Base-by-base conservation (phyloP, 257 asterid genomes). In the Solanum rostratum region DNA sequence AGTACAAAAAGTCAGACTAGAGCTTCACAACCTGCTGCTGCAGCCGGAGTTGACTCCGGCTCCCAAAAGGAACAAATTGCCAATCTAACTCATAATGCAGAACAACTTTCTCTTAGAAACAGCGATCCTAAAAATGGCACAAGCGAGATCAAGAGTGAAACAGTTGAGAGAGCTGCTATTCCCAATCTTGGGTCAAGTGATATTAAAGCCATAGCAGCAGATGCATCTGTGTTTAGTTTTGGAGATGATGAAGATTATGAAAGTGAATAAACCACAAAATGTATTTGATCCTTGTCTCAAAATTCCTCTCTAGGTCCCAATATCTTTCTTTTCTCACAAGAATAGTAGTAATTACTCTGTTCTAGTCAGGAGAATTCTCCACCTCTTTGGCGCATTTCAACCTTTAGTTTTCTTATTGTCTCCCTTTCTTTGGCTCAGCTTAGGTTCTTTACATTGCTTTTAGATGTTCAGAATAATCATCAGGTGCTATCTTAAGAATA, bases 121-220 rank as follows among this genome's bases (percentile, higher is more conserved):
- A 71, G 76, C 22, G 91, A 85, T 39, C 83, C 94, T 65, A 43
- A 88, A 43, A 59, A 80, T 66, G 84, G 89, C 5, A 84, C 88
- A 81, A 87, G 68, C 49, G 94, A 93, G 85, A 69, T 60, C 65
- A 92, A 91, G 84, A 66, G 10, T 5, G 93, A 83, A 74, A 90
- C 84, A 84, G 89, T 45, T n/a, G 90, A 90, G 69, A 87, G 85
- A 84, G 45, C 88, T 39, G 73, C 88, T 69, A 85, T 91, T 74
- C 92, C 96, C 46, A 90, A 91, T 89, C 46, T 93, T 88, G 93
- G 90, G 66, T 87, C 98, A 10, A 89, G 93, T 33, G 98, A 93
- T 84, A 92, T 96, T 81, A 95, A 95, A 88, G 95, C 99, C 84
- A 96, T 96, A 45, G 99, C 99, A 81, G 99, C 99, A 43, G 99